These are phyloP conservation scores for Nakazawaea laoshanensis DNA, from an alignment of 805 yeast species.

Conservation along the genomic window DNA sequence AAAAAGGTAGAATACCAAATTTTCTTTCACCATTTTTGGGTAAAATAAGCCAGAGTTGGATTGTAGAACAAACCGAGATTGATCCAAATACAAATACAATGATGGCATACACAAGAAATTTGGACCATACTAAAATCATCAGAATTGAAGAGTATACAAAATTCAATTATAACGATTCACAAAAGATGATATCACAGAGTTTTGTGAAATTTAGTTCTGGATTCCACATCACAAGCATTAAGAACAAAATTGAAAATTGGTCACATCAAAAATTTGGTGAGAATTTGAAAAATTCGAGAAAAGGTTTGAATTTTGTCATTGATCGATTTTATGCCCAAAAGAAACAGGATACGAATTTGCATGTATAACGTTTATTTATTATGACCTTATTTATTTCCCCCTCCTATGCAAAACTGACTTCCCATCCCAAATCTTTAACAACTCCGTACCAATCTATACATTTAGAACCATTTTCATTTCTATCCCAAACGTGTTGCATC, in stretches of 20 bases:
- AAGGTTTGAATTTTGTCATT: constrained; percentile 77
- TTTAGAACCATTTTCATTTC: constrained; percentile 41
- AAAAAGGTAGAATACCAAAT: constrained; percentile 71
- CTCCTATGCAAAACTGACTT: constrained; percentile 70
- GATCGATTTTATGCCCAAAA: constrained; percentile 35
- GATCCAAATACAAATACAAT: constrained; percentile 50
- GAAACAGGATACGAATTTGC: background rate
- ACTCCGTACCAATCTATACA: constrained; percentile 70
- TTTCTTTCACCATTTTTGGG: constrained; percentile 77
- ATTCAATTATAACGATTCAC: constrained; percentile 29
- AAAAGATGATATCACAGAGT: constrained; percentile 27
- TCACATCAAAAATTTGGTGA: constrained; percentile 61
- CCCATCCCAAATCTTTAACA: constrained; percentile 65
- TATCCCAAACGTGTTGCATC: constrained; percentile 40
- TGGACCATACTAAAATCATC: constrained; percentile 75
- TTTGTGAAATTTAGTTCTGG: constrained; percentile 65
- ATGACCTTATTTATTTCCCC: constrained; percentile 1
- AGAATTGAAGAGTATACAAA: constrained; percentile 70
- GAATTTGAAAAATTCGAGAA: constrained; percentile 55
- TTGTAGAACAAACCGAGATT: constrained; percentile 69
- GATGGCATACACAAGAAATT: constrained; percentile 67
- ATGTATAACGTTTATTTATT: constrained; percentile 5
- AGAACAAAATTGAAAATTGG: constrained; percentile 76
- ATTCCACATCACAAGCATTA: constrained; percentile 52
- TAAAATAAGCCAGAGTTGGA: constrained; percentile 63